Percentiles rank a stretch among this genome's conserved stretches.
Evolutionary conservation across 345 rosid genomes (phyloP).

Genomic region (Boechera stricta): DNA sequence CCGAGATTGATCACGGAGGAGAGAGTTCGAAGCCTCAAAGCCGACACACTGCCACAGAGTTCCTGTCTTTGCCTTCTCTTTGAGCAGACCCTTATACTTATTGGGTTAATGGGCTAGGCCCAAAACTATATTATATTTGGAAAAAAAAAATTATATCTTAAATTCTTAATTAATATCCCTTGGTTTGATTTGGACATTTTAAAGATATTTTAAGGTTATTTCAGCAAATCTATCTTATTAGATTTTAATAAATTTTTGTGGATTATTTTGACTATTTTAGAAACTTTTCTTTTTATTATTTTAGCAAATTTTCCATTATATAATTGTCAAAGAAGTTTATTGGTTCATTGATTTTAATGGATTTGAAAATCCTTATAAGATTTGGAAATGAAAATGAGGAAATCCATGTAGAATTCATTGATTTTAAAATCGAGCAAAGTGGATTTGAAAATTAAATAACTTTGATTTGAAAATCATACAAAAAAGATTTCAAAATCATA

Average conservation of each 20-base stretch:
- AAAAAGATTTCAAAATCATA: too few relatives aligned
- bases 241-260: not conserved
- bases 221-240: not conserved
- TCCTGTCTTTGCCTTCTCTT: not conserved
- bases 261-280: not conserved
- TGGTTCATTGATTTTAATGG: too few relatives aligned
- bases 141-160: not conserved
- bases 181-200: not conserved
- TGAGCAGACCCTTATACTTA: conserved; percentile 15
- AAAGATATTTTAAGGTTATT: not conserved
- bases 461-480: too few relatives aligned
- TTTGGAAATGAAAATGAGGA: too few relatives aligned
- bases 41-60: conserved; percentile 39
- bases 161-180: not conserved
- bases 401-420: too few relatives aligned
- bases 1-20: conserved; percentile 40
- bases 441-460: too few relatives aligned
- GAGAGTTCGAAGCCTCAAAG: conserved; percentile 18
- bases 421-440: too few relatives aligned
- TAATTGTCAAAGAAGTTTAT: too few relatives aligned
- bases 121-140: not conserved
- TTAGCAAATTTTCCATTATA: not conserved
- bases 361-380: too few relatives aligned
- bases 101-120: conserved; percentile 39
- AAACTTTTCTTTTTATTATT: not conserved